Evolutionary conservation across 495 filamentous ascomycete genomes (phyloP), one percentile per base, ranked within the genome.

Genomic region (Hamigera avellanea): DNA sequence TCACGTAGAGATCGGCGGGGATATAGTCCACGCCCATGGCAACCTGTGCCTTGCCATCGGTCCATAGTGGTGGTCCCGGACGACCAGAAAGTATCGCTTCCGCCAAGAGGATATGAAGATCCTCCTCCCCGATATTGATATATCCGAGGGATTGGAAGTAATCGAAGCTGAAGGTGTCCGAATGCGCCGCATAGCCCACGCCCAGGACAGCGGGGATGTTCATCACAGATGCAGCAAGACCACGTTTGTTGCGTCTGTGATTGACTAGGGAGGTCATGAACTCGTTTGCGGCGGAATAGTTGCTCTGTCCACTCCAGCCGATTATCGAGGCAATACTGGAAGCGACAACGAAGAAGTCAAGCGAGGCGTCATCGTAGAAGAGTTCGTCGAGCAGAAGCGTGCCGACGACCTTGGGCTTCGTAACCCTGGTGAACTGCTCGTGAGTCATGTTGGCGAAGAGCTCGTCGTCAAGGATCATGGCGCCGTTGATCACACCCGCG

Each of bases 301-400:
- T 69, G 2, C 63, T 57, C 35, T 76, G 72, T 0, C 66, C 62
- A 25, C 56, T 56, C 26, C 66, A 66, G 16, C 72, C 72, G 8
- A 72, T 54, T 17, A 74, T 55, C 26, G 66, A 67, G 0, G 66
- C 53, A 2, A 69, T 56, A 0, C 69, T 74, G 0, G 69, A 71
- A 4, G 73, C 43, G 2, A 68, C 53, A 8, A 75, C 51, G 41
- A 76, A 73, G 46, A 75, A 75, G 43, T 62, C 57, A 8, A 73
- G 50, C 36, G 47, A 25, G 21, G 53, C 16, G n/a, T n/a, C n/a
- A 1, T 36, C 39, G 0, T 41, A 43, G 12, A 80, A 64, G 1
- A 60, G 49, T 18, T 67, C 52, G 52, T 81, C 73, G 35, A 81
- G 64, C 46, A 78, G 69, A 44, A 52, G 52, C 3, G 63, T 61